These are phyloP conservation scores for Pseudogymnoascus sp. DNA, from an alignment of 2,329 filamentous ascomycete genomes.

Conservation along the genomic window DNA sequence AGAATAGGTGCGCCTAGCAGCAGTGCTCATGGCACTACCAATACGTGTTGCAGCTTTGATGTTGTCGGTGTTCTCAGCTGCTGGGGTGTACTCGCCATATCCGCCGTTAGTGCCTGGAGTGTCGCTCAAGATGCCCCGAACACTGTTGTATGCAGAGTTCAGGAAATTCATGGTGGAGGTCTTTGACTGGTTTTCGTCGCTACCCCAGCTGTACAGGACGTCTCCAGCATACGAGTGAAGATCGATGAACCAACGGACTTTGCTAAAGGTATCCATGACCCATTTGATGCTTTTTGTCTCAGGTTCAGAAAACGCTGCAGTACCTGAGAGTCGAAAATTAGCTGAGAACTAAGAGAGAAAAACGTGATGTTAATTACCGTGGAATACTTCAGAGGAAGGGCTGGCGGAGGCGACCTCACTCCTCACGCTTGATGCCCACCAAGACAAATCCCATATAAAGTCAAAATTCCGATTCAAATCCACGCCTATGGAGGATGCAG, in stretches of 20 bases:
- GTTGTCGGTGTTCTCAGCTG: slow-evolving; percentile 32
- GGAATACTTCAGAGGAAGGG: slow-evolving; percentile 42
- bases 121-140: slow-evolving; percentile 40
- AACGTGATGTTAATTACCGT: slow-evolving; percentile 21
- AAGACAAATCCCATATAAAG: slow-evolving; percentile 47
- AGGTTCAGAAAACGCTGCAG: slow-evolving; percentile 45
- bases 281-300: slow-evolving; percentile 50
- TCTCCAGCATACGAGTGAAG: slow-evolving; percentile 48
- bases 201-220: slow-evolving; percentile 51
- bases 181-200: slow-evolving; percentile 44
- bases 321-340: slow-evolving; percentile 29
- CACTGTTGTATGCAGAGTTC: slow-evolving; percentile 45
- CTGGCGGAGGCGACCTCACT: slow-evolving; percentile 34
- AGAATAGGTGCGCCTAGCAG: slow-evolving; percentile 33
- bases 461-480: slow-evolving; percentile 54
- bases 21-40: slow-evolving; percentile 33
- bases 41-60: slow-evolving; percentile 30
- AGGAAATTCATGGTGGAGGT: slow-evolving; percentile 43
- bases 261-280: slow-evolving; percentile 42
- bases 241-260: slow-evolving; percentile 51
- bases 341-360: not conserved
- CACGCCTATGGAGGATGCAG: slow-evolving; percentile 34
- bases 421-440: slow-evolving; percentile 36
- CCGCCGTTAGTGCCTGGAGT: slow-evolving; percentile 24
- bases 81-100: slow-evolving; percentile 41